Evolutionary conservation across 805 yeast genomes (phyloP).

Genomic region (Nadsonia fulvescens): DNA sequence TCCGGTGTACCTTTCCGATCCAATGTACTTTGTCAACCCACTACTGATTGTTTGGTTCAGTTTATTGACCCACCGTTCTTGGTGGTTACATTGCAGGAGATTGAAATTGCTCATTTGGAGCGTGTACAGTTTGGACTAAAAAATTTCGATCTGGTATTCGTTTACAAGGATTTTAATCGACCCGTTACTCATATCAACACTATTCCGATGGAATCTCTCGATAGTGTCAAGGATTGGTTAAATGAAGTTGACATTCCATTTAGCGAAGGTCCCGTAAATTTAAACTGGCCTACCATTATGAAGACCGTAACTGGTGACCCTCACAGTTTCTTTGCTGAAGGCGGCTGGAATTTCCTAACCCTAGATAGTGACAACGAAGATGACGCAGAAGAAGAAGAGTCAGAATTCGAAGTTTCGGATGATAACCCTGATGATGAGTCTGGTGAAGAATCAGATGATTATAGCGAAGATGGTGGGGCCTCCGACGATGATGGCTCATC

Average conservation of each 20-base stretch:
- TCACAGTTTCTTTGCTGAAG: conserved; percentile 79
- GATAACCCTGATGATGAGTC: conserved; percentile 39
- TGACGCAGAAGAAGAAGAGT: conserved; percentile 53
- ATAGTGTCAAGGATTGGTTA: conserved; percentile 88
- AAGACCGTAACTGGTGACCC: conserved; percentile 86
- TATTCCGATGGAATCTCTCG: conserved; percentile 80
- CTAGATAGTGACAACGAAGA: conserved; percentile 73
- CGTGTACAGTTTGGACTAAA: conserved; percentile 94
- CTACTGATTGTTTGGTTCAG: conserved; percentile 91
- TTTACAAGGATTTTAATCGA: conserved; percentile 73
- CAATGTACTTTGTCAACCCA: conserved; percentile 87
- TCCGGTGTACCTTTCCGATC: conserved; percentile 95
- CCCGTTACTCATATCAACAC: conserved; percentile 90
- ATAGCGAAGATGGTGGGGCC: conserved; percentile 19
- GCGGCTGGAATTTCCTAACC: conserved; percentile 91
- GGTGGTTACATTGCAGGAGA: conserved; percentile 78
- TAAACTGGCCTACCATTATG: conserved; percentile 93
- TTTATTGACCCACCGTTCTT: conserved; percentile 87
- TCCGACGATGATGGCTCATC: conserved; percentile 18
- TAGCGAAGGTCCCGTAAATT: conserved; percentile 86
- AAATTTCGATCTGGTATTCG: conserved; percentile 93
- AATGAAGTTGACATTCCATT: conserved; percentile 94
- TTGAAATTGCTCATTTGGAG: conserved; percentile 88
- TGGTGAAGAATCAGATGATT: conserved; percentile 25
- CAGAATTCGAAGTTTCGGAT: conserved; percentile 44